Percentiles rank a stretch among this genome's conserved stretches.
Conservation (phyloP, 306 rosid genomes). For the Lablab purpureus region DNA sequence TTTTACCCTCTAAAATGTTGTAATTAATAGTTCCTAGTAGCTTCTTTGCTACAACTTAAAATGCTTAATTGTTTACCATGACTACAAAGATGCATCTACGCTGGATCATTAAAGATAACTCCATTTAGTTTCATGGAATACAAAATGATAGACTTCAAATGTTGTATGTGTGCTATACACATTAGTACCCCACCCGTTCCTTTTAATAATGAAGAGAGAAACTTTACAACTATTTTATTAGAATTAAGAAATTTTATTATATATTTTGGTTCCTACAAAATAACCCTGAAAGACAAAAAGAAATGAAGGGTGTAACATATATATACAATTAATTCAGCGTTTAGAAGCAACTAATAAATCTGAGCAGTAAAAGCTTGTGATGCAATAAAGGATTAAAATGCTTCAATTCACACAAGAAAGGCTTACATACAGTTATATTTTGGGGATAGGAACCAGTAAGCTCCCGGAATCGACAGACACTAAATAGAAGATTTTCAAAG, state of each 20-base stretch:
- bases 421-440: conserved; percentile 76
- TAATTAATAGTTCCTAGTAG: background rate
- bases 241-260: no score
- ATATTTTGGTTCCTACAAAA: no score
- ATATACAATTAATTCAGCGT: background rate
- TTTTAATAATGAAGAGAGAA: no score
- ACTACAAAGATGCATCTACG: background rate
- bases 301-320: background rate
- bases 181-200: no score
- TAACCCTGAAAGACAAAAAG: no score
- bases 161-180: conserved; percentile 9
- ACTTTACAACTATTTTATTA: no score
- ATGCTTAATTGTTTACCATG: background rate
- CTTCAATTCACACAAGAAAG: conserved; percentile 19
- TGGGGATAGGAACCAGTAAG: conserved; percentile 85
- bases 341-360: conserved; percentile 11
- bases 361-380: background rate
- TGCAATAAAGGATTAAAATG: conserved; percentile 18
- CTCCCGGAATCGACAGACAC: conserved; percentile 92
- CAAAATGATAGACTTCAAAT: background rate
- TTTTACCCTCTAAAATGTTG: no score
- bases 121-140: background rate
- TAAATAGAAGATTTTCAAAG: conserved; percentile 93
- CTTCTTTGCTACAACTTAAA: conserved; percentile 6
- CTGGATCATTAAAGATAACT: background rate